phyloP scores from a whole-genome alignment of 495 filamentous ascomycete species.

The Penicillium antarcticum region DNA sequence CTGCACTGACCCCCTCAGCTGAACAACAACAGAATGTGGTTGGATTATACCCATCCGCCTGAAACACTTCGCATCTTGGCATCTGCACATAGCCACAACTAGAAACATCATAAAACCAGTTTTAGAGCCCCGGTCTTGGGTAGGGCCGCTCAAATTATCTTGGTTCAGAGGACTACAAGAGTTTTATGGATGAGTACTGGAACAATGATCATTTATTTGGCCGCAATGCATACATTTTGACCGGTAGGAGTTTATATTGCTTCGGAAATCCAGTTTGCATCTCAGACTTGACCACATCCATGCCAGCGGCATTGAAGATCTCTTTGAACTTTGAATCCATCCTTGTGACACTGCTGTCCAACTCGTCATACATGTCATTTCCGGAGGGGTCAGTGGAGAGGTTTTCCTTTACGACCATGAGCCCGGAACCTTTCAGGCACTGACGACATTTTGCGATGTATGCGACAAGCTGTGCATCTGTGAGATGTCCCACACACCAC shows the following conservation, averaged over 20 bases:
- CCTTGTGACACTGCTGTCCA: constrained; percentile 74
- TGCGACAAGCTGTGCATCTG: constrained; percentile 63
- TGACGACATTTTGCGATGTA: constrained; percentile 59
- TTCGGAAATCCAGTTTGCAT: constrained; percentile 67
- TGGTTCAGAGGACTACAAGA: too few relatives aligned
- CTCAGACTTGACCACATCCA: constrained; percentile 64
- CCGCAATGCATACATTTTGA: constrained; percentile 63
- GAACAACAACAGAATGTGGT: too few relatives aligned
- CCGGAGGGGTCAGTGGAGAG: constrained; percentile 51
- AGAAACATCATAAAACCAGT: too few relatives aligned
- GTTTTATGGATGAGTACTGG: too few relatives aligned
- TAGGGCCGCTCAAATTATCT: too few relatives aligned
- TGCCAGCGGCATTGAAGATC: constrained; percentile 63
- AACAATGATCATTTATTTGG: not conserved
- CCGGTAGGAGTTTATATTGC: constrained; percentile 58
- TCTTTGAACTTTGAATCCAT: constrained; percentile 61
- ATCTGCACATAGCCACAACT: too few relatives aligned
- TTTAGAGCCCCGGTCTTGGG: too few relatives aligned
- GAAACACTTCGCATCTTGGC: too few relatives aligned
- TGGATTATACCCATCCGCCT: too few relatives aligned
- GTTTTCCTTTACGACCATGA: constrained; percentile 83
- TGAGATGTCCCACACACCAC: constrained; percentile 84
- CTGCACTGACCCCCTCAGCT: too few relatives aligned
- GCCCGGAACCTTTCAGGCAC: constrained; percentile 43
- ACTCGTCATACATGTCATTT: constrained; percentile 67